phyloP scores from a whole-genome alignment of 2,329 filamentous ascomycete genomes.

The Nothophoma quercina region DNA sequence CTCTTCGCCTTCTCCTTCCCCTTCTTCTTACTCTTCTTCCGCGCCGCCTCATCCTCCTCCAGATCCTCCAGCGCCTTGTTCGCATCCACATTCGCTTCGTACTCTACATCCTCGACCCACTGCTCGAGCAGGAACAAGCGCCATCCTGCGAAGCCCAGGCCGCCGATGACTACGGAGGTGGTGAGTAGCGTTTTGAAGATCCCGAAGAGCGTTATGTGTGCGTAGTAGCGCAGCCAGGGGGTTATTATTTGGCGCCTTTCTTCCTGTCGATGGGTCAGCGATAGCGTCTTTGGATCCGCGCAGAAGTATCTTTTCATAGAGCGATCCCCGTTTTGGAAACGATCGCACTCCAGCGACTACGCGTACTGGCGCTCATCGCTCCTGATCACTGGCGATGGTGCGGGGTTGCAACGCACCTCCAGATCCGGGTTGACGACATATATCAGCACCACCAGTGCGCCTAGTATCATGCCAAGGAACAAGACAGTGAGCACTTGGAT shows the following conservation, averaged over 20 bases:
- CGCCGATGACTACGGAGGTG: neutral
- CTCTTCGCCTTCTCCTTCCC: conserved; percentile 5
- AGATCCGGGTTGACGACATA: conserved; percentile 59
- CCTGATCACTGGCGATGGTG: too few species aligned
- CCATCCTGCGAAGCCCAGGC: conserved; percentile 20
- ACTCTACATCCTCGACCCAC: conserved; percentile 38
- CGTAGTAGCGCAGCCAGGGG: conserved; percentile 49
- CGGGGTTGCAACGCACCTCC: conserved; percentile 40
- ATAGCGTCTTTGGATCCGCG: too few species aligned
- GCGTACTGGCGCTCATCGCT: too few species aligned
- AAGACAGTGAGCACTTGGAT: conserved; percentile 58
- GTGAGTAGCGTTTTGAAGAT: conserved; percentile 25
- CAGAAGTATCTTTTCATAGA: too few species aligned
- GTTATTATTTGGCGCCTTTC: conserved; percentile 55
- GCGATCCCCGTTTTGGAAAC: too few species aligned
- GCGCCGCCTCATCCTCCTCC: conserved; percentile 5
- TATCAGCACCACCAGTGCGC: conserved; percentile 51
- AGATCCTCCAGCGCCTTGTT: conserved; percentile 40
- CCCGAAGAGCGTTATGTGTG: conserved; percentile 27
- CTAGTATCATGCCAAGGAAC: conserved; percentile 51
- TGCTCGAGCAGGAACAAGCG: conserved; percentile 31
- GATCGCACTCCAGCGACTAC: too few species aligned
- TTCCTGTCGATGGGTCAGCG: conserved; percentile 9
- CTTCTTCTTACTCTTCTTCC: neutral
- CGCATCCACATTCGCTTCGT: conserved; percentile 40